phyloP scores from a whole-genome alignment of 2,329 filamentous ascomycete genomes.

The Myotisia sp. region DNA sequence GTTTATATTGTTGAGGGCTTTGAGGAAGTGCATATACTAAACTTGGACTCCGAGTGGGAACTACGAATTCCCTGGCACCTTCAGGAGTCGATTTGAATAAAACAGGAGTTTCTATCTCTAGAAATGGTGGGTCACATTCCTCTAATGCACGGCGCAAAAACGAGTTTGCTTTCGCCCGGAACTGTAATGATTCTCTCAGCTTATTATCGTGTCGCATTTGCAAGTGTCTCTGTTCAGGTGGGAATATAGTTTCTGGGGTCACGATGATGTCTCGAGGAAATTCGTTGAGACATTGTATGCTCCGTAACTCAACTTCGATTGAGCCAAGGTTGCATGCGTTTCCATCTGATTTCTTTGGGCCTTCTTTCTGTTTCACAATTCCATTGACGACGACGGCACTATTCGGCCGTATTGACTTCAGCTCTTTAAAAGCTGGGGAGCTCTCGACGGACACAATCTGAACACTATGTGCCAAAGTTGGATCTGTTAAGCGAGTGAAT shows the following conservation, averaged over 20 bases:
- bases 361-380: constrained; percentile 29
- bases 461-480: constrained; percentile 31
- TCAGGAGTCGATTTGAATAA: constrained; percentile 97
- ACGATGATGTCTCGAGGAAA: constrained; percentile 67
- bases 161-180: constrained; percentile 49
- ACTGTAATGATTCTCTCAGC: constrained; percentile 53
- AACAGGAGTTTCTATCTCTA: constrained; percentile 79
- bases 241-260: constrained; percentile 58
- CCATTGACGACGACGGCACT: constrained; percentile 43
- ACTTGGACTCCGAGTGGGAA: constrained; percentile 65
- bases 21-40: constrained; percentile 83
- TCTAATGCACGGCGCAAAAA: constrained; percentile 42
- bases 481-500: constrained; percentile 49
- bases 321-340: constrained; percentile 23
- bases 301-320: constrained; percentile 48
- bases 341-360: neutral
- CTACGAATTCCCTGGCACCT: constrained; percentile 84
- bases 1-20: constrained; percentile 96
- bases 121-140: constrained; percentile 41
- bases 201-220: constrained; percentile 63
- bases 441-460: constrained; percentile 36
- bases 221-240: constrained; percentile 61
- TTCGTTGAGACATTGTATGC: constrained; percentile 53
- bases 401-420: constrained; percentile 35
- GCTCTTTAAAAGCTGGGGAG: constrained; percentile 23